Conservation (phyloP, 768 basidiomycete genomes). For the Trametes cinnabarina region DNA sequence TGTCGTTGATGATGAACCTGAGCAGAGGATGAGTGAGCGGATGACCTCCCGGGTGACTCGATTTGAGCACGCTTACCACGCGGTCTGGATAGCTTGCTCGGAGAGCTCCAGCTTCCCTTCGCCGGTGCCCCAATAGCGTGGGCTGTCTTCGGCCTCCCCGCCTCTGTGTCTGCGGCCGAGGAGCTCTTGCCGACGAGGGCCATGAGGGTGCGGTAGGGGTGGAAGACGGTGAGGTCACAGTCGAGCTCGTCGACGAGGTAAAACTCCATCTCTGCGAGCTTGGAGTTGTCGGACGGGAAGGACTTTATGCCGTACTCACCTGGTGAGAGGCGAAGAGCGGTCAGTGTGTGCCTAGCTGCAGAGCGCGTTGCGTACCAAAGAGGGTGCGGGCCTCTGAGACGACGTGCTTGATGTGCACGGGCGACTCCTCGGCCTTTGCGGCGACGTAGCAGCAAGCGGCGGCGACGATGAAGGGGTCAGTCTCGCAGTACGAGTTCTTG, state of each 20-base stretch:
- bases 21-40: neutral
- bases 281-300: conserved; percentile 87
- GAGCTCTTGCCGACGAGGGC: conserved; percentile 69
- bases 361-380: conserved; percentile 43
- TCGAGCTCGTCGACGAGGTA: conserved; percentile 96
- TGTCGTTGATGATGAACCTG: conserved; percentile 97
- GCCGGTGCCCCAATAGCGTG: conserved; percentile 77
- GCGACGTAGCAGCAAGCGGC: conserved; percentile 95
- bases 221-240: conserved; percentile 89
- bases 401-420: conserved; percentile 91
- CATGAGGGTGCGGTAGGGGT: conserved; percentile 89
- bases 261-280: conserved; percentile 98
- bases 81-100: conserved; percentile 79
- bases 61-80: conserved; percentile 60
- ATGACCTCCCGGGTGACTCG: neutral
- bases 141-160: conserved; percentile 55
- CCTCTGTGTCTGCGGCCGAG: conserved; percentile 47
- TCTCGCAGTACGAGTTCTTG: conserved; percentile 94
- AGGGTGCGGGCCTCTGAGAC: conserved; percentile 77
- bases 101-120: conserved; percentile 75
- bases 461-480: conserved; percentile 90
- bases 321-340: conserved; percentile 21
- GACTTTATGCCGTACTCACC: conserved; percentile 69
- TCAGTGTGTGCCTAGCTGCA: conserved; percentile 43
- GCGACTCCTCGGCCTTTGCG: conserved; percentile 95